phyloP scores from a whole-genome alignment of 192 early-diverging fungal species.

The Geranomyces michiganensis region DNA sequence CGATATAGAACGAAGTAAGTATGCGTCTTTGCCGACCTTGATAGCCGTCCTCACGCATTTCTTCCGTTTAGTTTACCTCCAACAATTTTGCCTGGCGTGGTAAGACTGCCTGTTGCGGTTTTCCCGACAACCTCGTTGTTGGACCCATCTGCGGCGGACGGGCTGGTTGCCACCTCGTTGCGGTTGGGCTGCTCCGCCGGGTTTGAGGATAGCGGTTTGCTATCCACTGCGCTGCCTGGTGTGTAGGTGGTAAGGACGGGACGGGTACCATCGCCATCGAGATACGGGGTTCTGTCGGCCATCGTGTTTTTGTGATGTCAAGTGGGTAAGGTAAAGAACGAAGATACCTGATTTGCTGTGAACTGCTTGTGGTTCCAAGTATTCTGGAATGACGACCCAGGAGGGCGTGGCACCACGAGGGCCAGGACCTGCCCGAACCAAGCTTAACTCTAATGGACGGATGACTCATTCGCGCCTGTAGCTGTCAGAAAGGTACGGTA shows the following conservation, averaged over 20 bases:
- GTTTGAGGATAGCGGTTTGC: background rate
- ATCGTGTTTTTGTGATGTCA: background rate
- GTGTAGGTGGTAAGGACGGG: background rate
- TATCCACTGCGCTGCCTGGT: background rate
- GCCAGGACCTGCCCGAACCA: too few species aligned
- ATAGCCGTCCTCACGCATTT: too few species aligned
- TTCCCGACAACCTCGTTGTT: slow-evolving; percentile 18
- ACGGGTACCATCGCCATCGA: slow-evolving; percentile 1
- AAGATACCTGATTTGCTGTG: too few species aligned
- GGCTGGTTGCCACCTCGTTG: slow-evolving; percentile 8
- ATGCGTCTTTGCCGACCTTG: too few species aligned
- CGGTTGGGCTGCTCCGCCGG: slow-evolving; percentile 4
- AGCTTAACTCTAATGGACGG: too few species aligned
- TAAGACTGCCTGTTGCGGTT: slow-evolving; percentile 3
- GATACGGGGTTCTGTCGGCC: background rate
- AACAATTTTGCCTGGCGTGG: slow-evolving; percentile 29
- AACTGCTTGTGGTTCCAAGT: too few species aligned
- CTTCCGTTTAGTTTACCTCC: background rate
- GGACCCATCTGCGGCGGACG: slow-evolving; percentile 7
- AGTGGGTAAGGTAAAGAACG: too few species aligned
- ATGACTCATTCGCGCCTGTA: too few species aligned
- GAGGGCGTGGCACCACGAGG: too few species aligned
- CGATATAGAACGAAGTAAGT: too few species aligned
- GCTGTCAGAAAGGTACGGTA: too few species aligned
- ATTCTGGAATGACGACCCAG: too few species aligned